phyloP scores from a whole-genome alignment of 441 rosid genomes.

The Gossypium aridum region DNA sequence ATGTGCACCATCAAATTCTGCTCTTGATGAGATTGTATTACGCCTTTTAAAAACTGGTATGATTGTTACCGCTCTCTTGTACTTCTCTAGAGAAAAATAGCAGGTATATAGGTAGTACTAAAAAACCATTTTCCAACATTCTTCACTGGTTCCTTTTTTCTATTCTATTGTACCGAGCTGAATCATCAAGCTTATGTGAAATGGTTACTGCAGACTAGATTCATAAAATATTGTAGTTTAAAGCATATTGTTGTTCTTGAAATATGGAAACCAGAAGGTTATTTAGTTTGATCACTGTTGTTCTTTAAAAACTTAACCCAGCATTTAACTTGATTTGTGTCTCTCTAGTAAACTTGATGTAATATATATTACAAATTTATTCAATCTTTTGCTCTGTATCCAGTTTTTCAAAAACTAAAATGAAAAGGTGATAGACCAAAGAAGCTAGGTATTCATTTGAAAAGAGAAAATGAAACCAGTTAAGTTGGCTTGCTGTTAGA shows the following conservation, averaged over 20 bases:
- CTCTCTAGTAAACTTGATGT: not conserved
- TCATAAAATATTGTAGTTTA: not conserved
- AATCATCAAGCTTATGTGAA: not conserved
- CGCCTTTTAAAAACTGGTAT: slow-evolving; percentile 77
- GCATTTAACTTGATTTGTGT: not conserved
- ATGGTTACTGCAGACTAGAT: not conserved
- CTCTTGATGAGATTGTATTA: slow-evolving; percentile 93
- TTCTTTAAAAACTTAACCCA: not conserved
- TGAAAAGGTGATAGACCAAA: not conserved
- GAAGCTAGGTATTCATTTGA: not conserved
- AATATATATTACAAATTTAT: not conserved
- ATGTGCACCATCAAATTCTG: slow-evolving; percentile 98
- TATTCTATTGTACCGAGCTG: not conserved
- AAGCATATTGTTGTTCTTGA: not conserved
- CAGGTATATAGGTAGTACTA: not conserved
- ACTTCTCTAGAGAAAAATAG: not conserved
- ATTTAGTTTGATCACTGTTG: not conserved
- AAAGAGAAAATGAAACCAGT: not conserved
- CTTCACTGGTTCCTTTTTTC: not conserved
- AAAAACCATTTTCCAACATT: not conserved
- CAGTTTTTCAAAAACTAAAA: not conserved
- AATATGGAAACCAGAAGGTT: not conserved
- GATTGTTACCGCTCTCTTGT: slow-evolving; percentile 9
- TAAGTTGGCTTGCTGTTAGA: not conserved
- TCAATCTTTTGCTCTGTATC: not conserved